phyloP scores from a whole-genome alignment of 352 stramenopile genomes.

The Lagenidium giganteum region DNA sequence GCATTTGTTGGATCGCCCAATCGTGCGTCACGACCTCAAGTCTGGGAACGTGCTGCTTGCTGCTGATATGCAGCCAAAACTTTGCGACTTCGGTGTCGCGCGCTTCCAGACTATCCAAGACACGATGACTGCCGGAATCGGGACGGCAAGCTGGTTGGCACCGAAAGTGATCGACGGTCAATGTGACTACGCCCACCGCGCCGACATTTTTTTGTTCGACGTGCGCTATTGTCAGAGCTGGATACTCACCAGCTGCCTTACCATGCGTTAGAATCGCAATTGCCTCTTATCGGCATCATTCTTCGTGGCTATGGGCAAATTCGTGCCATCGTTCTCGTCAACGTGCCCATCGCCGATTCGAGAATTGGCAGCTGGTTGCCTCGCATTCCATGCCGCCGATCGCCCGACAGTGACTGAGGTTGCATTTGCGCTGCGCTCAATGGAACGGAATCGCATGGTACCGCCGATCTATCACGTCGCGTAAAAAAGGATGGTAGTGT shows the following conservation, averaged over 20 bases:
- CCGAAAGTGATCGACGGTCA: no score
- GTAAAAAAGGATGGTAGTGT: no score
- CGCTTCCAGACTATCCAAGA: no score
- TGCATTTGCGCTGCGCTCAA: slow-evolving; percentile 10
- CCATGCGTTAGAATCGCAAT: no score
- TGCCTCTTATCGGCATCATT: slow-evolving; percentile 7
- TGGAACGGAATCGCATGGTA: no score
- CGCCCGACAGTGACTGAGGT: slow-evolving; percentile 25
- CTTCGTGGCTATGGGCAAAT: slow-evolving; percentile 25
- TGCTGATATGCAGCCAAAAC: slow-evolving; percentile 24
- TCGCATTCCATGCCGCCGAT: slow-evolving; percentile 23
- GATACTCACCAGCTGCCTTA: slow-evolving; percentile 23
- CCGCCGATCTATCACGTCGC: no score
- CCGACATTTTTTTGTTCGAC: slow-evolving; percentile 24
- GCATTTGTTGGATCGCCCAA: slow-evolving; percentile 19
- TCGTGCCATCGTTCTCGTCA: slow-evolving; percentile 22
- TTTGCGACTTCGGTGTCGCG: slow-evolving; percentile 28
- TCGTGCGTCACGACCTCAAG: slow-evolving; percentile 30
- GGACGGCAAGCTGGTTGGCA: no score
- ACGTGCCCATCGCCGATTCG: slow-evolving; percentile 25
- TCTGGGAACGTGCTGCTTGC: slow-evolving; percentile 27
- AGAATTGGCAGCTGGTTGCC: slow-evolving; percentile 21
- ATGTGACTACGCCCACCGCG: no score
- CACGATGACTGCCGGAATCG: no score
- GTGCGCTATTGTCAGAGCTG: slow-evolving; percentile 24